Percentiles rank a stretch among this genome's conserved stretches.
Conservation (phyloP, 129 eudicot species). For the Smallanthus sonchifolius region DNA sequence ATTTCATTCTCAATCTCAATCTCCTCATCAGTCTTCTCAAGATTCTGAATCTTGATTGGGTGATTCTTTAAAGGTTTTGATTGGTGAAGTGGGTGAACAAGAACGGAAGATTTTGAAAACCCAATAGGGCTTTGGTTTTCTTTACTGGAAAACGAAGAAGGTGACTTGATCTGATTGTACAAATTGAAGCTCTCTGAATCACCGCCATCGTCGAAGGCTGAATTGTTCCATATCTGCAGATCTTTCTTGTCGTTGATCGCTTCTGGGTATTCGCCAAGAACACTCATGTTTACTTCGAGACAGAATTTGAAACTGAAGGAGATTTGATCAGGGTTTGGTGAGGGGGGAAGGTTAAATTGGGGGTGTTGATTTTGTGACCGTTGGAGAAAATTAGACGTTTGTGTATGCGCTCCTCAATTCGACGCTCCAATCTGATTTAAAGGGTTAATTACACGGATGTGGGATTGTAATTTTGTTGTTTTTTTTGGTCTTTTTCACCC, state of each 20-base stretch:
- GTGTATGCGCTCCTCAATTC: slow-evolving; percentile 31
- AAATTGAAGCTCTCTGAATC: slow-evolving; percentile 33
- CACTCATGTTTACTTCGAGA: slow-evolving; percentile 50
- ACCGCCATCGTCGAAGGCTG: slow-evolving; percentile 64
- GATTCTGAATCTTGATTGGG: slow-evolving; percentile 9
- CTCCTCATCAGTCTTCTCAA: slow-evolving; percentile 56
- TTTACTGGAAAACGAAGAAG: slow-evolving; percentile 56
- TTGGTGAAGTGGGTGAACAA: slow-evolving; percentile 13
- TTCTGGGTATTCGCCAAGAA: slow-evolving; percentile 47
- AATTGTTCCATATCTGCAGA: slow-evolving; percentile 81
- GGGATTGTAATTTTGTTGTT: background rate
- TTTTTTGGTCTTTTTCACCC: background rate
- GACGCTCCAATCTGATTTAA: slow-evolving; percentile 69
- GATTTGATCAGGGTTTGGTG: slow-evolving; percentile 18
- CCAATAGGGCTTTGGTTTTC: slow-evolving; percentile 61
- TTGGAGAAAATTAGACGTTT: slow-evolving; percentile 62
- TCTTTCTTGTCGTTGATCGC: slow-evolving; percentile 38
- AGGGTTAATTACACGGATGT: background rate
- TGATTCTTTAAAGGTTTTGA: slow-evolving; percentile 18
- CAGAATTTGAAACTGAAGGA: slow-evolving; percentile 5
- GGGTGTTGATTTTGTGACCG: slow-evolving; percentile 58
- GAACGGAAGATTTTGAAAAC: slow-evolving; percentile 22
- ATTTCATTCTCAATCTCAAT: slow-evolving; percentile 77
- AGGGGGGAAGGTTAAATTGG: slow-evolving; percentile 10
- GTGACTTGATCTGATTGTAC: slow-evolving; percentile 6